These are phyloP conservation scores for Ogataea pilisensis DNA, from an alignment of 805 yeast genomes.

Conservation along the genomic window DNA sequence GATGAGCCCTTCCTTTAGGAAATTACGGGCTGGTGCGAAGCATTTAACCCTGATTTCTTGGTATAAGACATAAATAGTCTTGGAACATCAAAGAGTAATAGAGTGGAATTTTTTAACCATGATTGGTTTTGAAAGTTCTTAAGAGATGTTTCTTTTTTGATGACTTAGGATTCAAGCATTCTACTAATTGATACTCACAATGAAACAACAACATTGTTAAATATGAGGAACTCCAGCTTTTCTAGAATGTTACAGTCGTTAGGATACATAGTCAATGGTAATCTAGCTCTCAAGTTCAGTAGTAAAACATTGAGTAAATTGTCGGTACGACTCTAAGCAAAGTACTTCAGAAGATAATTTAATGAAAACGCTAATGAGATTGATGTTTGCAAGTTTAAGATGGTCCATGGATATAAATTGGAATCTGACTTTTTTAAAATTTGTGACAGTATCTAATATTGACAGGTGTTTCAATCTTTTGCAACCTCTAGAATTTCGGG, in stretches of 20 bases:
- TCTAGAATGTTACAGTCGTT: slow-evolving; percentile 9
- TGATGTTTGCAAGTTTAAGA: slow-evolving; percentile 7
- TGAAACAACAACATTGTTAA: slow-evolving; percentile 12
- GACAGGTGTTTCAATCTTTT: too few species aligned
- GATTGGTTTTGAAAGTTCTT: slow-evolving; percentile 11
- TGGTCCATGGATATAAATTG: too few species aligned
- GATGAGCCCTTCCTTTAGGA: slow-evolving; percentile 1
- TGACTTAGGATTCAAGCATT: slow-evolving; percentile 7
- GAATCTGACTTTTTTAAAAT: too few species aligned
- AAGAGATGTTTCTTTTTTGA: slow-evolving; percentile 5
- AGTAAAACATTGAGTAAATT: neutral
- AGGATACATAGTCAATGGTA: slow-evolving; percentile 14
- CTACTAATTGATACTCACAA: slow-evolving; percentile 18
- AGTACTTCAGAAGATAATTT: slow-evolving; percentile 8
- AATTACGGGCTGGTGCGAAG: slow-evolving; percentile 11
- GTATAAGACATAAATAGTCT: slow-evolving; percentile 8
- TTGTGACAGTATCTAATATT: too few species aligned
- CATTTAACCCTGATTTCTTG: slow-evolving; percentile 16
- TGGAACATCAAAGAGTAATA: slow-evolving; percentile 18
- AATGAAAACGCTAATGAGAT: slow-evolving; percentile 12
- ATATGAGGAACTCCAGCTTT: slow-evolving; percentile 17
- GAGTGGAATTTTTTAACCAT: slow-evolving; percentile 20
- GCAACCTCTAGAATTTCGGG: too few species aligned
- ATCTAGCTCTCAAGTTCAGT: slow-evolving; percentile 12
- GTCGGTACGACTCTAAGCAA: neutral